Base-by-base conservation (phyloP, 371 early-diverging fungal genomes). In the Mucor velutinosus region DNA sequence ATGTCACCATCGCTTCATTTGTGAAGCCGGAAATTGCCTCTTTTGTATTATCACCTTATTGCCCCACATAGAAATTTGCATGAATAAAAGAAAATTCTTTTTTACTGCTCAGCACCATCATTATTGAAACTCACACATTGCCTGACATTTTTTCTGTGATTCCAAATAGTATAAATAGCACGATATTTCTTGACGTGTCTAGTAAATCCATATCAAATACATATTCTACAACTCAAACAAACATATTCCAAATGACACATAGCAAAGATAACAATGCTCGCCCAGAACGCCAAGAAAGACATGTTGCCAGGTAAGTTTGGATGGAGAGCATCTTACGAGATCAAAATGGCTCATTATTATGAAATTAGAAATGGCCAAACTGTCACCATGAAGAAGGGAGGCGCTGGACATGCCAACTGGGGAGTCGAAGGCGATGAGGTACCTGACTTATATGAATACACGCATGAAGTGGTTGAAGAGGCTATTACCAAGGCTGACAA, bases 1-100 rank as follows among this genome's bases (percentile, higher is more conserved):
- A 76, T 35, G 72, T 79, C 6, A 74, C 71, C 10, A 66, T 76
- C 29, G 53, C 69, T 53, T 70, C 75, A 1, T 79, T 74, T 61
- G 33, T 73, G 3, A 67, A 75, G 27, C 76, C 78, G n/a, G 37
- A 41, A 32, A 12, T 64, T n/a, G 53, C 60, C 5, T 59, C 64
- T 32, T 60, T 32, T 21, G 39, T 51, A 47, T 45, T 51, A 35
- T 11, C 59, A 23, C 39, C 51, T 27, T 58, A 49, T 21, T 59
- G 60, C 15, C 59, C 59, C 37, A 12, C 35, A 30, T 47, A 58
- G 23, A 49, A 43, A 12, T 8, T 49, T 49, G 32, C 33, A 32
- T 49, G 56, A 56, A 56, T 56, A 55, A 56, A 56, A 30, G 56
- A 30, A 56, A 56, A 37, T 45, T 49, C 49, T 10, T 10, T 14